phyloP scores from a whole-genome alignment of 2,329 filamentous ascomycete genomes.

The Penicillium sp. region DNA sequence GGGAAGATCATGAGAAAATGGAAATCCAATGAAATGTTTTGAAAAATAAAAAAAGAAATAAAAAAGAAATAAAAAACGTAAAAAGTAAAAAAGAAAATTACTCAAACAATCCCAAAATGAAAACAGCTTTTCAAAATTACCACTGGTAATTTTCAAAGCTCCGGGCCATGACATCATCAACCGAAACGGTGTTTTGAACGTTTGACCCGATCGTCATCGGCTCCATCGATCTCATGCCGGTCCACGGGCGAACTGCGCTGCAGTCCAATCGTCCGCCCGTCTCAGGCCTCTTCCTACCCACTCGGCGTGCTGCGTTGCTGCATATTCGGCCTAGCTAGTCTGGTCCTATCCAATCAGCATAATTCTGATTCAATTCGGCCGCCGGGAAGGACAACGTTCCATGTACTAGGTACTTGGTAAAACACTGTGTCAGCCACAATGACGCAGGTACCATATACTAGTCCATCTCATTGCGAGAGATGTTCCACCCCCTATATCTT shows the following conservation, averaged over 20 bases:
- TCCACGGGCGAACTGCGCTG: slow-evolving; percentile 26
- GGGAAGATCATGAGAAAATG: not conserved
- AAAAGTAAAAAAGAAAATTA: not conserved
- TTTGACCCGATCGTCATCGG: slow-evolving; percentile 36
- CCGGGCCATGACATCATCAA: slow-evolving; percentile 31
- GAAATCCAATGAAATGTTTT: not conserved
- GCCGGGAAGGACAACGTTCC: slow-evolving; percentile 2
- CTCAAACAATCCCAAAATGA: no score
- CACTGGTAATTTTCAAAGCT: slow-evolving; percentile 22
- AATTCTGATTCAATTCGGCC: slow-evolving; percentile 3
- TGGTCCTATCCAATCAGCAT: slow-evolving; percentile 13
- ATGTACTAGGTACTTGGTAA: slow-evolving; percentile 19
- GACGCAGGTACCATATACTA: slow-evolving; percentile 24
- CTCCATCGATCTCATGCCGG: slow-evolving; percentile 32
- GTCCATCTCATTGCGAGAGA: not conserved
- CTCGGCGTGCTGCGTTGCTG: slow-evolving; percentile 22
- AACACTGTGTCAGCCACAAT: slow-evolving; percentile 12
- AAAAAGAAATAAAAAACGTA: not conserved
- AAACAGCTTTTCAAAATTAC: slow-evolving; percentile 15
- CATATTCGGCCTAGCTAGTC: slow-evolving; percentile 20
- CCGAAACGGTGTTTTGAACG: slow-evolving; percentile 29
- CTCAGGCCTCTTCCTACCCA: slow-evolving; percentile 25
- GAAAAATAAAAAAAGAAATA: not conserved
- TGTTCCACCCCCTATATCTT: slow-evolving; percentile 14
- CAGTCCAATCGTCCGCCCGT: slow-evolving; percentile 21